Evolutionary conservation across 2,329 filamentous ascomycete genomes (phyloP).

Genomic region (Aspergillus aculeatus): DNA sequence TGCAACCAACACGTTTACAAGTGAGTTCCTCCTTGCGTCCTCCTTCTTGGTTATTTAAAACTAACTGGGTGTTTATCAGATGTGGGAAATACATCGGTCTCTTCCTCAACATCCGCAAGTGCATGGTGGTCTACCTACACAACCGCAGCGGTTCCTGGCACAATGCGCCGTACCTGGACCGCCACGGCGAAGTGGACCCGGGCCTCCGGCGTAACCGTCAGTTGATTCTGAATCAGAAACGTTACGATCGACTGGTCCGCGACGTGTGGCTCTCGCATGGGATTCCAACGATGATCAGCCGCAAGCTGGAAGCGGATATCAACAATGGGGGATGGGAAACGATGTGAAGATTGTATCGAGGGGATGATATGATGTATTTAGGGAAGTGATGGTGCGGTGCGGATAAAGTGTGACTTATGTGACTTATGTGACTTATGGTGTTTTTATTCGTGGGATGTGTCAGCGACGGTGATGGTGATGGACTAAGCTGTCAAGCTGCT

Average conservation of each 20-base stretch:
- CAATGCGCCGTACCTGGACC: conserved; percentile 88
- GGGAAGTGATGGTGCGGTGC: too few species aligned
- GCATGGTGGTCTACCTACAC: conserved; percentile 85
- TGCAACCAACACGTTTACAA: conserved; percentile 86
- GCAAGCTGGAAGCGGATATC: conserved; percentile 89
- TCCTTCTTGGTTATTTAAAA: conserved; percentile 11
- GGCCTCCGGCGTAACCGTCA: conserved; percentile 84
- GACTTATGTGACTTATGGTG: too few species aligned
- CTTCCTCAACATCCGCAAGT: conserved; percentile 96
- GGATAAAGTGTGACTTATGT: too few species aligned
- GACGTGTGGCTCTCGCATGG: conserved; percentile 84
- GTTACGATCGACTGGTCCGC: conserved; percentile 85
- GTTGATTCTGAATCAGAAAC: conserved; percentile 86
- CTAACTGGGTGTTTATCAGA: conserved; percentile 46
- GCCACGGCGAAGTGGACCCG: conserved; percentile 93
- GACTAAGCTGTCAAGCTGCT: too few species aligned
- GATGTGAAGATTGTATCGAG: conserved; percentile 27
- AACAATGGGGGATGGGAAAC: conserved; percentile 98
- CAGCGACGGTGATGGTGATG: too few species aligned
- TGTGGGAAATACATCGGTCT: conserved; percentile 89
- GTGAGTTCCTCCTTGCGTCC: conserved; percentile 51
- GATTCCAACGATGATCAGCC: conserved; percentile 82
- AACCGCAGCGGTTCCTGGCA: conserved; percentile 78
- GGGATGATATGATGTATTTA: too few species aligned
- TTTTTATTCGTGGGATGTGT: too few species aligned